Evolutionary conservation across 2,329 filamentous ascomycete genomes (phyloP).

Genomic region (Pseudogymnoascus sp.): DNA sequence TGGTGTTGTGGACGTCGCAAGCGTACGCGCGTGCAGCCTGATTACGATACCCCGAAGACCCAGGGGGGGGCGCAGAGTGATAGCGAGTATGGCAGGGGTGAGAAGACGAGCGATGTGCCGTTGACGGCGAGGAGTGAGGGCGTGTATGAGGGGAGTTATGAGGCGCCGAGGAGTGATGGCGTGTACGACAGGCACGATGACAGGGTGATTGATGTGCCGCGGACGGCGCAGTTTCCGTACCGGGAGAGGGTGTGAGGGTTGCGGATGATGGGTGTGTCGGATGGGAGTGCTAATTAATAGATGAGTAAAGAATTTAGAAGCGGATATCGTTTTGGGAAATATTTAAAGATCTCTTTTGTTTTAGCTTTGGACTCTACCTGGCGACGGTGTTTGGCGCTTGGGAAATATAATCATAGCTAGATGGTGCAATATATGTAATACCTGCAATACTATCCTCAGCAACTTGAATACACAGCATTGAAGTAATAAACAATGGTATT

Average conservation of each 20-base stretch:
- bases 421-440: not conserved
- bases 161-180: not conserved
- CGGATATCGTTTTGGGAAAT: not conserved
- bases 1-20: not conserved
- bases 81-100: not conserved
- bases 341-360: not conserved
- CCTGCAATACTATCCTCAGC: not conserved
- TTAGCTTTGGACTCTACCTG: not conserved
- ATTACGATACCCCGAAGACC: not conserved
- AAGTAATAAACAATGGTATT: not conserved
- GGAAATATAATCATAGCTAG: not conserved
- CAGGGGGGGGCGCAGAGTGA: not conserved
- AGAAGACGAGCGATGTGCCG: not conserved
- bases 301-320: not conserved
- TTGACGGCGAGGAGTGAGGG: not conserved
- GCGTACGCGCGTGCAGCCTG: not conserved
- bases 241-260: not conserved
- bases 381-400: not conserved
- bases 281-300: not conserved
- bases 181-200: not conserved
- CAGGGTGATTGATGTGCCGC: not conserved
- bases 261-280: not conserved
- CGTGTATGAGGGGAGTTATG: not conserved
- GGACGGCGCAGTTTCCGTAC: not conserved
- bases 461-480: not conserved